Base-by-base conservation (phyloP, 2,329 filamentous ascomycete genomes). In the Simplicillium sp. region DNA sequence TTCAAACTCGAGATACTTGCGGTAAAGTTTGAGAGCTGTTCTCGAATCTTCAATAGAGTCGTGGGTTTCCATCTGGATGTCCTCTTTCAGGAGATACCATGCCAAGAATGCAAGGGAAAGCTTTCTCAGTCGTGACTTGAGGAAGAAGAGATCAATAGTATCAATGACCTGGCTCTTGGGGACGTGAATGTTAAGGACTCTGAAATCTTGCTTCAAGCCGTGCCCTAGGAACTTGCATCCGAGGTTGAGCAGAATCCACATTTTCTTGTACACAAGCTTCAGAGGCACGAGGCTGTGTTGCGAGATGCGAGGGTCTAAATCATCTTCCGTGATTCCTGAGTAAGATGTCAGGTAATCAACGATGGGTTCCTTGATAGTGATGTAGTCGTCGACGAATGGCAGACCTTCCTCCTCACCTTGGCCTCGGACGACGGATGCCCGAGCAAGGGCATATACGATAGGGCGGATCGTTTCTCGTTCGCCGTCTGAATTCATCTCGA, bases 371-470 rank as follows among this genome's bases (percentile, higher is more conserved):
- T 82, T 82, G 53, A 94, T 90, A 28, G 81, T 80, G 46, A 98
- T 95, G 60, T 98, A 98, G 62, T 98, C 92, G 56, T 98, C 92
- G 48, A 98, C 94, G 55, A 97, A 97, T 0, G 92, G 87, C 1
- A 82, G 61, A 1, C 88, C 88, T 58, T 94, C 87, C 32, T 83
- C 67, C 47, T 82, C 73, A 15, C 88, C 90, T 39, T 76, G 66
- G 1, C 89, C 89, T 17, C 94, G 79, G 11, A 97, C 74, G 1
- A 96, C 87, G 1, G 89, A 97, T 2, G 94, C 87, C 45, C 92
- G 80, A n/a, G 90, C 92, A 11, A 98, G 75, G 1, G 89, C 90
- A 50, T 92, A 87, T 25, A 89, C 87, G 46, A 84, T 89, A 0
- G 92, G 92, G 2, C 90, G 78, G 33, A 97, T 92, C 12, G 89